Base-by-base conservation (phyloP, 257 asterid genomes). In the Osmanthus fragrans region DNA sequence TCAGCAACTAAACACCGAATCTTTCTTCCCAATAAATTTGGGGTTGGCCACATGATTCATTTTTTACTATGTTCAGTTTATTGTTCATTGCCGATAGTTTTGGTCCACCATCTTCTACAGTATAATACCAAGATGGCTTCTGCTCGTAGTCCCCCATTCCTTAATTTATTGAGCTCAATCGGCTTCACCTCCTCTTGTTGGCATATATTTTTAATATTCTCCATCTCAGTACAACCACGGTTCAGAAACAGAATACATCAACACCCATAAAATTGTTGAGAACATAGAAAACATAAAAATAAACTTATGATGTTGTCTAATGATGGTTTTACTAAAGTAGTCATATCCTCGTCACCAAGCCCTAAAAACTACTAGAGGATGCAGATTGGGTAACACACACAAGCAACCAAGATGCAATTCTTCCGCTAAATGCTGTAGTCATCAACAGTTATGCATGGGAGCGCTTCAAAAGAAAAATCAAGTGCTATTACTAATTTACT, bases 301-400 rank as follows among this genome's bases (percentile, higher is more conserved):
- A 36, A 3, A 32, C 4, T 32, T 32, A 3, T 2, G 34, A 32
- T 3, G 34, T 32, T 32, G 40, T 37, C 40, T 37, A 37, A 37
- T 37, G 11, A 37, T 37, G 40, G 40, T 37, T 37, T 37, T 37
- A 37, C 40, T 7, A 37, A 37, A 37, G 7, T 37, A 7, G 40
- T 37, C 71, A 64, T 29, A 42, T 16, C 58, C 66, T 70, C 23
- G 25, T 45, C 67, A 45, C 33, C 64, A 21, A 21, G 79, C 74
- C 25, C 23, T n/a, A 63, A 70, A n/a, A 71, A 42, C 23, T 54
- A 21, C 36, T 3, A 8, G 10, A 13, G 19, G 56, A 47, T 27
- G 47, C 65, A 71, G 60, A 64, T 37, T n/a, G 27, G 76, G 73
- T 33, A 74, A 12, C 9, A n/a, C 66, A 18, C 3, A 66, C 69